Evolutionary conservation across 2,329 filamentous ascomycete species (phyloP), one percentile per base, ranked within the genome.

Genomic region (Capronia epimyces): DNA sequence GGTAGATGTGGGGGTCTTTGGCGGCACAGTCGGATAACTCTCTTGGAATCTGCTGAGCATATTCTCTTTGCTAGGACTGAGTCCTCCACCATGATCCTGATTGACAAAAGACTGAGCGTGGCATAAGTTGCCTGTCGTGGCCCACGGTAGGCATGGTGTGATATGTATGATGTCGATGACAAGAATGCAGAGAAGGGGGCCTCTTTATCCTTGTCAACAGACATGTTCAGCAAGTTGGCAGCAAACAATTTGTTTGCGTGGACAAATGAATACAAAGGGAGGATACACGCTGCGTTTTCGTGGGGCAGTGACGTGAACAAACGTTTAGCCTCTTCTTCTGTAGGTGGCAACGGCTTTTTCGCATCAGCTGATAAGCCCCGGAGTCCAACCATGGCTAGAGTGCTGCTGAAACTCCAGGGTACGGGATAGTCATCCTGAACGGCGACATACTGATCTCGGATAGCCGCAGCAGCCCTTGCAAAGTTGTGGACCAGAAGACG

Each of bases 231-330:
- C 37, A 98, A 71, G 61, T 86, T 90, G 66, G 87, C 86, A 67
- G 88, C 91, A 69, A 98, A 97, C 7, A 96, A 76, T 69, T 96
- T 97, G 73, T 97, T 98, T 27, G 90, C 86, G 64, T 95, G 86
- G 2, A 84, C 83, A 66, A 97, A 97, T 66, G 97, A 93, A 66
- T 97, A 98, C 0, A 88, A 84, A 0, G 89, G 84, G 27, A 98
- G 76, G 3, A 97, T 71, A 2, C 94, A 76, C 3, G 90, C 83
- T 13, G 89, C 86, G 66, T 90, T 83, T 52, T 83, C 79, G 2
- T 83, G 82, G 1, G 93, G 93, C 84, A 96, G 71, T 55, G 82
- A 78, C 3, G 82, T 77, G 65, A 97, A 95, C 65, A 90, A 79
- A 50, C 84, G 80, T 67, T 91, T 95, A 5, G 86, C 82, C 50